phyloP scores from a whole-genome alignment of 1,284 basidiomycete genomes.

The Kalmanozyma brasiliensis region DNA sequence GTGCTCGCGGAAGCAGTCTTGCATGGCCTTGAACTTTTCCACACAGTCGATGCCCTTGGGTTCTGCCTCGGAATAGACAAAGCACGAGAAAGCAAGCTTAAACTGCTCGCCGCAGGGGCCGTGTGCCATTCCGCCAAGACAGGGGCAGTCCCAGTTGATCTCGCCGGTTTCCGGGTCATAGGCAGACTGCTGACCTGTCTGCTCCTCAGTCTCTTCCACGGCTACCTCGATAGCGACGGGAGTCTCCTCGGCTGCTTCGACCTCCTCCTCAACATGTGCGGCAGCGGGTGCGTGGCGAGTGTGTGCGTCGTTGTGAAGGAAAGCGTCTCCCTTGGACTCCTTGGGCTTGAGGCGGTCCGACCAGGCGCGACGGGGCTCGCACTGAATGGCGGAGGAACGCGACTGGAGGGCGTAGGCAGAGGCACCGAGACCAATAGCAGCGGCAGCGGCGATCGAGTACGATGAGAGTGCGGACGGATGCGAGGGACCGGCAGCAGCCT shows the following conservation, averaged over 20 bases:
- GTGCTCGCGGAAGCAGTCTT: constrained; percentile 95
- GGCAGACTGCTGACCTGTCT: constrained; percentile 69
- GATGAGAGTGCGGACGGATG: constrained; percentile 18
- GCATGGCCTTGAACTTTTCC: constrained; percentile 97
- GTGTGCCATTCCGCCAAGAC: constrained; percentile 97
- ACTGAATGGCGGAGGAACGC: constrained; percentile 22
- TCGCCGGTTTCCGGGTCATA: constrained; percentile 88
- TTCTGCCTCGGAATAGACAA: constrained; percentile 91
- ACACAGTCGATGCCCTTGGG: constrained; percentile 98
- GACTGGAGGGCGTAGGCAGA: constrained; percentile 22
- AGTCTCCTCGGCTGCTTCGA: constrained; percentile 31
- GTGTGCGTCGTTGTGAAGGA: constrained; percentile 37
- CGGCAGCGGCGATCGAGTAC: constrained; percentile 14
- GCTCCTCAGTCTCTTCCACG: constrained; percentile 42
- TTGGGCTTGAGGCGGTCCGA: constrained; percentile 39
- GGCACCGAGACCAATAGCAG: constrained; percentile 20
- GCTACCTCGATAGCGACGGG: constrained; percentile 51
- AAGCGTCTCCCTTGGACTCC: constrained; percentile 35
- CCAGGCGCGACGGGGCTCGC: constrained; percentile 33
- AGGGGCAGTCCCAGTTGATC: constrained; percentile 71
- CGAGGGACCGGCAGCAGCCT: constrained; percentile 23
- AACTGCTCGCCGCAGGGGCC: constrained; percentile 95
- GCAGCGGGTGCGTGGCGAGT: constrained; percentile 18
- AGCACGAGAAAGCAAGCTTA: constrained; percentile 95
- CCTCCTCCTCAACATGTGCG: constrained; percentile 21